Base-by-base conservation (phyloP, 2,329 filamentous ascomycete genomes). In the Myriangium duriaei region DNA sequence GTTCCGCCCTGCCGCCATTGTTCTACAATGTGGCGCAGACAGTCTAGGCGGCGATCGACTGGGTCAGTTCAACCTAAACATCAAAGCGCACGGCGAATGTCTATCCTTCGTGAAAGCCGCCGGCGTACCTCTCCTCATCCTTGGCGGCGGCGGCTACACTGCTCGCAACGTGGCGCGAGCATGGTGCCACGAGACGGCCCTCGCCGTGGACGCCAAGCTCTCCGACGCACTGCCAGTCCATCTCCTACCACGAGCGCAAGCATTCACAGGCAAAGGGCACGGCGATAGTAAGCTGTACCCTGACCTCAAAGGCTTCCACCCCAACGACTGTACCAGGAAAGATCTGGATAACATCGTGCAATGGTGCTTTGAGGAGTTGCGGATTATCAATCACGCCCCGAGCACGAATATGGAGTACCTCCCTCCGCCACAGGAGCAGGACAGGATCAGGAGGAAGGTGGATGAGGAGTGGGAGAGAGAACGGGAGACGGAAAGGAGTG, bases 81-180 rank as follows among this genome's bases (percentile, higher is more conserved):
- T 98, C 43, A 79, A 85, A 56, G 88, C 87, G 11, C 91, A 98
- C 61, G 88, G 86, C 37, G 79, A 80, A 46, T 98, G 91, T 57
- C 84, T 95, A 42, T 76, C 79, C 34, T 95, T 81, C 51, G 85
- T 87, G 59, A 96, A 96, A 60, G 74, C 68, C 32, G 75, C 86
- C 45, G 69, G 72, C 5, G 66, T 93, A 1, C 91, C 91, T 2
- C 71, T 96, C 44, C 76, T 98, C 34, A 74, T 98, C 39, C 83
- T 96, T 42, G 91, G 91, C 31, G 91, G 91, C 28, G 91, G 91
- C 40, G 91, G 91, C 17, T 98, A 98, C 61, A 98, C 91, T 11
- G 87, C 91, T 4, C 76, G 88, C 47, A 98, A 98, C 53, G 91
- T 98, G 5, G 91, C 91, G 30, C 81, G 91, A 38, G 86, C 88